Conservation (phyloP, 2,329 filamentous ascomycete species). For the Exophiala dermatitidis region DNA sequence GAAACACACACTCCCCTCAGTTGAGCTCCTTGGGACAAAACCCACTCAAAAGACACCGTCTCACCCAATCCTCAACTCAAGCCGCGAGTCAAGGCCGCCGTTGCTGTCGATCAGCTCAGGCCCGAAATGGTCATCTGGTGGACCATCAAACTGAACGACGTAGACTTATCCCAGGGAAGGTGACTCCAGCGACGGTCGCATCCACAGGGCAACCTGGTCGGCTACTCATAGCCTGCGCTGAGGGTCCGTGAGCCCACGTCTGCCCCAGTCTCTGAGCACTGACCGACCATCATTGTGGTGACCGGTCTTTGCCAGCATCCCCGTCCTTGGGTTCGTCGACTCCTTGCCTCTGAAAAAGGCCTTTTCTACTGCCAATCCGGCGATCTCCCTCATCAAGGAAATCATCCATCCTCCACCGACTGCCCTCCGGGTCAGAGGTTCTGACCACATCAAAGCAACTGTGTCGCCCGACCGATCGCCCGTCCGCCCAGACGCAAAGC, state of each 20-base stretch:
- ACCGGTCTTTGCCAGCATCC: neutral
- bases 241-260: neutral
- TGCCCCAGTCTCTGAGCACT: neutral
- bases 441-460: neutral
- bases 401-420: neutral
- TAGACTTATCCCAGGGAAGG: constrained; percentile 4
- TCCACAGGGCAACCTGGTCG: neutral
- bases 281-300: neutral
- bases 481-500: neutral
- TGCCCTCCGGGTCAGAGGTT: neutral
- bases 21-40: constrained; percentile 2
- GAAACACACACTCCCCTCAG: neutral
- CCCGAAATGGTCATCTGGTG: constrained; percentile 7
- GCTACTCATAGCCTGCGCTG: neutral
- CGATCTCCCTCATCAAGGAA: constrained; percentile 13
- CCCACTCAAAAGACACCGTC: constrained; percentile 7
- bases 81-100: constrained; percentile 4
- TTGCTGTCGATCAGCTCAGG: constrained; percentile 17
- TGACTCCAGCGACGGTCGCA: neutral
- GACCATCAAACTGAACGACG: constrained; percentile 2
- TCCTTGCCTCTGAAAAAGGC: neutral
- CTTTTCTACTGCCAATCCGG: constrained; percentile 3
- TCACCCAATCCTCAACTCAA: constrained; percentile 11
- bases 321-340: neutral
- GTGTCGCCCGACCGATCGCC: neutral